Percentiles rank a stretch among this genome's conserved stretches.
phyloP scores from a whole-genome alignment of 1,284 basidiomycete genomes.

The Tylopilus orsonianus region DNA sequence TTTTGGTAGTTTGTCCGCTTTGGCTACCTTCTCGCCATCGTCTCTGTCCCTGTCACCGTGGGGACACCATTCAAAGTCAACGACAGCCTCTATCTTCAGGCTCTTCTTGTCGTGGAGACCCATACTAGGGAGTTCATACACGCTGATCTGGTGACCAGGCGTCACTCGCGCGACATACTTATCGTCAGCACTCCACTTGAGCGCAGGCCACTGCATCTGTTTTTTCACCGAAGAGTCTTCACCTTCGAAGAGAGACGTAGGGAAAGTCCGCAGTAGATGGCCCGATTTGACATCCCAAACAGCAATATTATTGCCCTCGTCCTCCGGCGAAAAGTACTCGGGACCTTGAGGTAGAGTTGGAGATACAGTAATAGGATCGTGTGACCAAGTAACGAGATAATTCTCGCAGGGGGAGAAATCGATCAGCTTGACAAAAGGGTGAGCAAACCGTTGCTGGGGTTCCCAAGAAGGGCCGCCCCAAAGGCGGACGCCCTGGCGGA shows the following conservation, averaged over 20 bases:
- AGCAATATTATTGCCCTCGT: constrained; percentile 96
- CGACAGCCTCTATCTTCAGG: constrained; percentile 96
- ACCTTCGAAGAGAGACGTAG: constrained; percentile 57
- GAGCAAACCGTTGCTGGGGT: constrained; percentile 87
- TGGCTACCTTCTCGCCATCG: constrained; percentile 61
- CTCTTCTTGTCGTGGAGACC: constrained; percentile 95
- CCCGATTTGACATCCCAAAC: constrained; percentile 98
- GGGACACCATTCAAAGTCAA: constrained; percentile 99
- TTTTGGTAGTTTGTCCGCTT: constrained; percentile 51
- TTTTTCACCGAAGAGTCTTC: constrained; percentile 65
- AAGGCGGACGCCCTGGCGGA: constrained; percentile 92
- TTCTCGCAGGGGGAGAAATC: constrained; percentile 98
- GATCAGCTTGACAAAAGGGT: constrained; percentile 93
- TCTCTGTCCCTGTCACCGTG: constrained; percentile 87
- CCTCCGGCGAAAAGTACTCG: constrained; percentile 88
- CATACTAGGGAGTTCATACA: constrained; percentile 96
- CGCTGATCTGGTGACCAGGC: constrained; percentile 90
- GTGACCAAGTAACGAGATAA: constrained; percentile 98
- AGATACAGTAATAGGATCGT: constrained; percentile 89
- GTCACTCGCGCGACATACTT: constrained; percentile 87
- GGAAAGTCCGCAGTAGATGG: constrained; percentile 91
- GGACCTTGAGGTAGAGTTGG: constrained; percentile 81
- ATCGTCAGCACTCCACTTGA: constrained; percentile 99
- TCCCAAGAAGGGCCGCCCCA: constrained; percentile 95
- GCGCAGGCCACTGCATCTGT: constrained; percentile 90